phyloP scores from a whole-genome alignment of 2,329 filamentous ascomycete genomes.

The Cadophora malorum region DNA sequence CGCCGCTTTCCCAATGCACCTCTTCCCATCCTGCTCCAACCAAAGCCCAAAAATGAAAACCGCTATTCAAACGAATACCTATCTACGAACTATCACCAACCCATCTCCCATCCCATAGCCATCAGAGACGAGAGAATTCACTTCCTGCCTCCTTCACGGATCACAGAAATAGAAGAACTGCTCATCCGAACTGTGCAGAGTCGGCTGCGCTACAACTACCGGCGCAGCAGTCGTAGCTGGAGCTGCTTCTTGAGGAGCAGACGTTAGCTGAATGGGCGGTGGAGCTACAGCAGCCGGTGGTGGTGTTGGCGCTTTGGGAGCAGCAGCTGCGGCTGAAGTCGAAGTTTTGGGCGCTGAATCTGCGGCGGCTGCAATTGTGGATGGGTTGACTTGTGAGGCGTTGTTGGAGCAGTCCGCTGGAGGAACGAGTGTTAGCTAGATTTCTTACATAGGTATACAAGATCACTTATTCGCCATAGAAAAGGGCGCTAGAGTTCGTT shows the following conservation, averaged over 20 bases:
- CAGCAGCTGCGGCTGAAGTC: neutral
- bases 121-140: neutral
- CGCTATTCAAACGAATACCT: neutral
- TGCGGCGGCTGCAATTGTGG: neutral
- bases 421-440: neutral
- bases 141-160: slow-evolving; percentile 2
- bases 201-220: slow-evolving; percentile 10
- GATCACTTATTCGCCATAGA: too few species aligned
- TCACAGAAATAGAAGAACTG: slow-evolving; percentile 37
- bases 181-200: slow-evolving; percentile 30
- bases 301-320: neutral
- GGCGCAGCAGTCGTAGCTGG: slow-evolving; percentile 13
- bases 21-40: neutral
- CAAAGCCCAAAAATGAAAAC: neutral
- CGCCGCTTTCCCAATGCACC: slow-evolving; percentile 14
- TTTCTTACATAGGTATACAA: neutral
- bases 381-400: slow-evolving; percentile 4
- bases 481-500: too few species aligned
- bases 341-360: neutral
- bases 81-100: neutral
- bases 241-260: slow-evolving; percentile 2
- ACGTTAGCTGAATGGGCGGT: neutral
- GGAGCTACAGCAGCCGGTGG: neutral
- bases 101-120: neutral
- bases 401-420: slow-evolving; percentile 1